Evolutionary conservation across 2,329 filamentous ascomycete genomes (phyloP), one percentile per base, ranked within the genome.

Genomic region (Lasiodiplodia sp.): DNA sequence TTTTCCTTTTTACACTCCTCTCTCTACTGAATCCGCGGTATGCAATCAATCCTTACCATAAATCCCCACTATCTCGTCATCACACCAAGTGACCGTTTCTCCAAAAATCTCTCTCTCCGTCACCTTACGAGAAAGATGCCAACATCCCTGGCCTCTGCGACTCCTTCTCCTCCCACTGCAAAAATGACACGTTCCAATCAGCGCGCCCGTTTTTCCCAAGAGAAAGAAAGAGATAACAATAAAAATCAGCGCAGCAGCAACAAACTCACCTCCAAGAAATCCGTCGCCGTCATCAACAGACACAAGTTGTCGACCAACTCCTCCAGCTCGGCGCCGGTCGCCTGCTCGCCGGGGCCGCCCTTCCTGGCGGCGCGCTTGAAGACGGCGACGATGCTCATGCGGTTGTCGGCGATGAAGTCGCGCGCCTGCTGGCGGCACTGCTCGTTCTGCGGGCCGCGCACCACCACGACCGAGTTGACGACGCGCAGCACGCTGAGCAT

Each of bases 331-430:
- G 51, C 53, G 34, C 58, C 47, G 4, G 65, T 77, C 14, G 81
- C 79, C 40, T 78, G 77, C 40, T 81, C 78, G 49, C 82, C 80
- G 8, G 51, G 37, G 4, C 67, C 67, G 21, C 92, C 91, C 68
- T 97, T 92, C 58, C 92, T 92, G 0, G 92, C 92, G 73, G 92
- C 92, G 72, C 94, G 87, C 83, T 99, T 99, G 75, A 99, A 92
- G 23, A 97, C 90, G 56, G 94, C 92, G 71, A 96, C 89, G 74
- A 98, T 92, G 68, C 94, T 89, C 78, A 91, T 89, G 70, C 95
- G 87, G 78, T 97, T 93, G 72, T 96, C 91, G 6, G 87, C 86
- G 69, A 99, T 83, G 81, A 99, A 99, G 44, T 86, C 86, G 68
- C 92, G 88, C 0, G 91, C 94, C 76, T 94, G 92, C 51, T 90